A percentile compares a stretch with the other conserved stretches of the same genome.
These are phyloP conservation scores for Candida glucosophila DNA, from an alignment of 1,139 yeast species.

Conservation along the genomic window DNA sequence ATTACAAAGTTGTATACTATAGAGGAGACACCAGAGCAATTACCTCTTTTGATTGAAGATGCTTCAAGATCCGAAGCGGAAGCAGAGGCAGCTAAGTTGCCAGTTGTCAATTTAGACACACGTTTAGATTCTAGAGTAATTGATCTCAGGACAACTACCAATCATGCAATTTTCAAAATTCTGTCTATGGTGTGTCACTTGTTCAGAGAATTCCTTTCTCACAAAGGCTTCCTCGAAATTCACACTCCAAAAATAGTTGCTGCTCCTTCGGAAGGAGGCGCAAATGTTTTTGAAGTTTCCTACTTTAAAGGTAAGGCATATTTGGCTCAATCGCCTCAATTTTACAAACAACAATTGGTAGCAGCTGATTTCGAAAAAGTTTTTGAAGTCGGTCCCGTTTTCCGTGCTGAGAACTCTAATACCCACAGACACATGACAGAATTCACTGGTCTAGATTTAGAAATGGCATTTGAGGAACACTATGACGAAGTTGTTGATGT, in stretches of 20 bases:
- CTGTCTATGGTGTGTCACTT: constrained; percentile 83
- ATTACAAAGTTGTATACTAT: constrained; percentile 67
- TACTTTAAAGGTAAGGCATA: constrained; percentile 91
- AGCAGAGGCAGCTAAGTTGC: constrained; percentile 86
- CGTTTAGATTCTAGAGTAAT: constrained; percentile 91
- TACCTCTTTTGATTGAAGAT: constrained; percentile 93
- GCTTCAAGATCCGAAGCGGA: constrained; percentile 93
- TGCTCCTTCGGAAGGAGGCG: constrained; percentile 96
- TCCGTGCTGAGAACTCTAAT: constrained; percentile 98
- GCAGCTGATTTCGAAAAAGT: constrained; percentile 97
- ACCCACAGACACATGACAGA: constrained; percentile 99
- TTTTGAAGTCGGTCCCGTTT: constrained; percentile 94
- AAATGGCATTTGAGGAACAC: constrained; percentile 97
- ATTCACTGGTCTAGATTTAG: constrained; percentile 93
- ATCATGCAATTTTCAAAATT: constrained; percentile 93
- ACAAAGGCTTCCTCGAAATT: constrained; percentile 71
- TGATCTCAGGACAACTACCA: constrained; percentile 92
- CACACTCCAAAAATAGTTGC: constrained; percentile 95
- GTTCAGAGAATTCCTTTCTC: constrained; percentile 77
- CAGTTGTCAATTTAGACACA: constrained; percentile 92
- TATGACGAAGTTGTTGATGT: constrained; percentile 89
- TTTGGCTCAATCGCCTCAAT: constrained; percentile 96
- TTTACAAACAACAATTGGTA: constrained; percentile 94
- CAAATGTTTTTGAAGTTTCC: constrained; percentile 86
- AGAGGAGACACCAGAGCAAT: constrained; percentile 83